A percentile compares a stretch with the other conserved stretches of the same genome.
These are phyloP conservation scores for Citrus australasica DNA, from an alignment of 345 rosid species.

Conservation along the genomic window DNA sequence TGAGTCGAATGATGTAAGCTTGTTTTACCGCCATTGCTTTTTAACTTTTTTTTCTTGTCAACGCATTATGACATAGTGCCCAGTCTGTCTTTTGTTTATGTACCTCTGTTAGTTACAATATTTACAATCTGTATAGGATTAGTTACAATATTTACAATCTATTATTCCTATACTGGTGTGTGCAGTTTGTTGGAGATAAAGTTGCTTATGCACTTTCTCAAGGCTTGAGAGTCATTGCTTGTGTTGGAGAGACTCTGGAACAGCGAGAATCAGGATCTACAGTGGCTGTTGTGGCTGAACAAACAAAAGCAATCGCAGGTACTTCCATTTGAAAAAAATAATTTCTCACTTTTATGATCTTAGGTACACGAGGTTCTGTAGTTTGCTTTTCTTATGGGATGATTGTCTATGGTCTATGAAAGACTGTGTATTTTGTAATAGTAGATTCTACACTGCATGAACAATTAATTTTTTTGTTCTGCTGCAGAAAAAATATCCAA, in stretches of 20 bases:
- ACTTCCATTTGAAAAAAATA: background rate
- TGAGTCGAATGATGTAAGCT: slow-evolving; percentile 51
- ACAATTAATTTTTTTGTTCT: background rate
- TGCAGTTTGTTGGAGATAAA: slow-evolving; percentile 71
- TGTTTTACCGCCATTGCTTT: background rate
- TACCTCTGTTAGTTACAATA: background rate
- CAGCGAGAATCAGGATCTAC: slow-evolving; percentile 76
- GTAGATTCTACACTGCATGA: background rate
- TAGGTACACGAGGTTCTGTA: background rate
- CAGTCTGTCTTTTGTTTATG: background rate
- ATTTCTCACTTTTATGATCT: background rate
- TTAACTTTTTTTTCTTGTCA: background rate
- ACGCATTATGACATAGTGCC: background rate
- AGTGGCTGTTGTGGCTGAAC: slow-evolving; percentile 61
- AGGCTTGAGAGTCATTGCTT: slow-evolving; percentile 72
- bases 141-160: background rate
- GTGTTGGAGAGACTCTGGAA: slow-evolving; percentile 75
- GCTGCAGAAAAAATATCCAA: slow-evolving; percentile 45
- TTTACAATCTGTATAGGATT: background rate
- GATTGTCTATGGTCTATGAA: background rate
- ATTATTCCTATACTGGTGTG: background rate
- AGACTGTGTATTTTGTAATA: background rate
- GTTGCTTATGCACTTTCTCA: slow-evolving; percentile 57
- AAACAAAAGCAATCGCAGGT: slow-evolving; percentile 76
- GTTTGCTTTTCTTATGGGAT: background rate